These are phyloP conservation scores for Diutina mesorugosa DNA, from an alignment of 1,139 yeast species.

Conservation along the genomic window DNA sequence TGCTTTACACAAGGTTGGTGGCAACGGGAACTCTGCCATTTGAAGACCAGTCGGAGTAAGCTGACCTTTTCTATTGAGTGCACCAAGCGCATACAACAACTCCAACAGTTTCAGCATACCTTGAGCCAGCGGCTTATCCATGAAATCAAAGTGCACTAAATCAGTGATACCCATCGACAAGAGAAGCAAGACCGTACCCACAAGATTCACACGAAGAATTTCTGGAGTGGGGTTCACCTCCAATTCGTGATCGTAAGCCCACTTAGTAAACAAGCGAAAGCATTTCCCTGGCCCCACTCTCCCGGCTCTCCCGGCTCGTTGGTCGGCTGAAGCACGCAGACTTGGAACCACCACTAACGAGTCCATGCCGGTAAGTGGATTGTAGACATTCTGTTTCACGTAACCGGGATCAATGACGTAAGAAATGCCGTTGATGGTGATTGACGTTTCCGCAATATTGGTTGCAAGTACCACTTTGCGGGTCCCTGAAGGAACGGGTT, in stretches of 20 bases:
- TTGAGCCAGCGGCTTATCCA: conserved; percentile 74
- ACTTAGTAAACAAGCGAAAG: conserved; percentile 75
- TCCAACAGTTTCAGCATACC: conserved; percentile 69
- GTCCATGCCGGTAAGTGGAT: conserved; percentile 83
- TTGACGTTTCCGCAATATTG: conserved; percentile 92
- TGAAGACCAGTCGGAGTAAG: conserved; percentile 68
- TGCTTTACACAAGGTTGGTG: conserved; percentile 77
- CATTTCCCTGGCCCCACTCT: conserved; percentile 96
- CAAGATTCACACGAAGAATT: conserved; percentile 67
- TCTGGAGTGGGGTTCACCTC: conserved; percentile 81
- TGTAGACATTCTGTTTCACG: conserved; percentile 76
- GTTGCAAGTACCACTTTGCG: conserved; percentile 91
- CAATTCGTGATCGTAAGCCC: conserved; percentile 71
- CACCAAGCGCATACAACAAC: conserved; percentile 74
- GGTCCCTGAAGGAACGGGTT: conserved; percentile 68
- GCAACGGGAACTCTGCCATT: conserved; percentile 90
- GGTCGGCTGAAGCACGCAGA: conserved; percentile 90
- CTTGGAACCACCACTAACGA: conserved; percentile 76
- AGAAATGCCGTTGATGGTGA: conserved; percentile 84
- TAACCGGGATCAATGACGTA: conserved; percentile 91
- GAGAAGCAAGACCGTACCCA: conserved; percentile 60
- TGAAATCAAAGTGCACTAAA: conserved; percentile 68
- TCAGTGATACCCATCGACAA: conserved; percentile 77
- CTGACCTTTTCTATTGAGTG: conserved; percentile 66
- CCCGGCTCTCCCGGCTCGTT: conserved; percentile 96